Conservation (phyloP, 768 basidiomycete genomes). For the Tylopilus subfusipes region DNA sequence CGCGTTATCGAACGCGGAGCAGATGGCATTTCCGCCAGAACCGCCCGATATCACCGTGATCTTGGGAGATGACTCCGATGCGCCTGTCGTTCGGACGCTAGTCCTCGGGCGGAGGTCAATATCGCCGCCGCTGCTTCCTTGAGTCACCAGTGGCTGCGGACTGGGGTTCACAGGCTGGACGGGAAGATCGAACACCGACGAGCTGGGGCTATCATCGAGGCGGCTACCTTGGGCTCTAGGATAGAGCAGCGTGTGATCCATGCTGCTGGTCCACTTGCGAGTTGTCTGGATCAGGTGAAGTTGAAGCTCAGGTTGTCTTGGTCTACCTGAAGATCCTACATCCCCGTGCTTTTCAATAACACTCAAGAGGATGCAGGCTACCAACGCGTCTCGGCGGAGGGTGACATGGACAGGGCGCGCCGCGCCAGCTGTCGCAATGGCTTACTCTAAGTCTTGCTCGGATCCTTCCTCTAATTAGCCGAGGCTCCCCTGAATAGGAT, state of each 20-base stretch:
- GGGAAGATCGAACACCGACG: conserved; percentile 74
- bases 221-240: conserved; percentile 4
- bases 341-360: no score
- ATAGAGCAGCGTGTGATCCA: conserved; percentile 17
- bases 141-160: conserved; percentile 21
- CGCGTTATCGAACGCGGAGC: conserved; percentile 72
- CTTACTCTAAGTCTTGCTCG: no score
- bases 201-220: conserved; percentile 52
- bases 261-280: not conserved
- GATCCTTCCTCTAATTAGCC: not conserved
- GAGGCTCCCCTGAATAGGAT: not conserved
- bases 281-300: no score
- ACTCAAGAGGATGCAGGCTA: no score
- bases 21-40: conserved; percentile 92
- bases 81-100: conserved; percentile 2
- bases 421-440: no score
- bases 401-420: no score
- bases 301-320: no score
- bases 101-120: conserved; percentile 2
- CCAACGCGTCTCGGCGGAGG: no score
- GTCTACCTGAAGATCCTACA: no score
- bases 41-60: conserved; percentile 86
- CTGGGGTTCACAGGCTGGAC: conserved; percentile 33
- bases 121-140: conserved; percentile 3
- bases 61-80: conserved; percentile 31